phyloP scores from a whole-genome alignment of 1,284 basidiomycete genomes.

The Boletus subluridellus region DNA sequence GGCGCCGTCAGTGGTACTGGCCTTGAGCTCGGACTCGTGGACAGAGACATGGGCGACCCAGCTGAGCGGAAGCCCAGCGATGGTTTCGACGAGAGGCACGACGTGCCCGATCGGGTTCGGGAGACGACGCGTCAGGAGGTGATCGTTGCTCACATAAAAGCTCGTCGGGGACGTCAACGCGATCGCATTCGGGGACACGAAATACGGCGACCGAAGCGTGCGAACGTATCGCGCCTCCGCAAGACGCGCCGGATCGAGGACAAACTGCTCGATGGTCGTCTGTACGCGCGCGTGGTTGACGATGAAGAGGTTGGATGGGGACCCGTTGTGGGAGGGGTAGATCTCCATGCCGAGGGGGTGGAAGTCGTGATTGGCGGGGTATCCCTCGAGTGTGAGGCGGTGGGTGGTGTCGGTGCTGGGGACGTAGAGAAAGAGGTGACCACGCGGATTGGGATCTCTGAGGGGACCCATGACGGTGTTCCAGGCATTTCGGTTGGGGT shows the following conservation, averaged over 20 bases:
- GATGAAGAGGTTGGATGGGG: slow-evolving; percentile 54
- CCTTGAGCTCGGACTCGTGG: neutral
- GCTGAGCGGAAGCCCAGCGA: slow-evolving; percentile 53
- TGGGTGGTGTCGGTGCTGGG: slow-evolving; percentile 14
- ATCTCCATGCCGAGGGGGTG: slow-evolving; percentile 57
- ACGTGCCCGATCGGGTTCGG: slow-evolving; percentile 46
- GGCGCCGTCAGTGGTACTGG: too few species aligned
- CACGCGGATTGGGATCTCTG: slow-evolving; percentile 47
- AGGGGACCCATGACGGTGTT: slow-evolving; percentile 68
- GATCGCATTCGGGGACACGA: slow-evolving; percentile 62
- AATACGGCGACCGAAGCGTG: slow-evolving; percentile 53
- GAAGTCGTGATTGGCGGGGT: slow-evolving; percentile 49
- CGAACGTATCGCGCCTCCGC: slow-evolving; percentile 49
- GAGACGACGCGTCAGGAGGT: slow-evolving; percentile 61
- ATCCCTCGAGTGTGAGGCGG: slow-evolving; percentile 38
- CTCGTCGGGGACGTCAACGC: slow-evolving; percentile 57
- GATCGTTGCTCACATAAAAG: slow-evolving; percentile 70
- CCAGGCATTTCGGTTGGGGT: slow-evolving; percentile 53
- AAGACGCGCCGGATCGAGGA: slow-evolving; percentile 43
- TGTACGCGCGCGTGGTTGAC: slow-evolving; percentile 59
- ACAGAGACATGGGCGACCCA: slow-evolving; percentile 58
- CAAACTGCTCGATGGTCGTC: slow-evolving; percentile 64
- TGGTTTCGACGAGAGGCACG: slow-evolving; percentile 52
- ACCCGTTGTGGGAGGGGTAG: slow-evolving; percentile 45
- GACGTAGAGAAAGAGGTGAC: slow-evolving; percentile 45